Percentiles rank a stretch among this genome's conserved stretches.
These are phyloP conservation scores for Leccinum longicurvipes DNA, from an alignment of 768 basidiomycete species.

Conservation along the genomic window DNA sequence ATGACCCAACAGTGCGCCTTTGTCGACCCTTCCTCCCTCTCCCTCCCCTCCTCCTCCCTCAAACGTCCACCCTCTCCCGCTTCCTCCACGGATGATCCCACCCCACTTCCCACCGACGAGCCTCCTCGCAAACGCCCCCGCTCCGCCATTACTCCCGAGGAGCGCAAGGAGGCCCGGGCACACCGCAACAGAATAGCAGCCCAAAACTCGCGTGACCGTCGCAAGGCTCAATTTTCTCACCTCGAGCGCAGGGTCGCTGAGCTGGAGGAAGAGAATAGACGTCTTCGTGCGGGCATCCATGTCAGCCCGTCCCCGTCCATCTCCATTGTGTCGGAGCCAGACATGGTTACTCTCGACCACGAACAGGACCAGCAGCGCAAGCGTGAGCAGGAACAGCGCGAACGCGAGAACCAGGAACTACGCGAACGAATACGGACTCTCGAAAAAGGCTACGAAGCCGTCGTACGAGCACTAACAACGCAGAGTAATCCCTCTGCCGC, in stretches of 20 bases:
- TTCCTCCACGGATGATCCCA: slow-evolving; percentile 15
- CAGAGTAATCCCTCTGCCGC: slow-evolving; percentile 42
- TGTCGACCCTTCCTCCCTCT: slow-evolving; percentile 39
- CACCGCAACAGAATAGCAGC: slow-evolving; percentile 93
- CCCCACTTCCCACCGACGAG: slow-evolving; percentile 25
- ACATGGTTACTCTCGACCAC: slow-evolving; percentile 22
- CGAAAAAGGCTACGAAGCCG: slow-evolving; percentile 78
- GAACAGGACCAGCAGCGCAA: slow-evolving; percentile 33
- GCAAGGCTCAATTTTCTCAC: slow-evolving; percentile 75
- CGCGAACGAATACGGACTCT: slow-evolving; percentile 74
- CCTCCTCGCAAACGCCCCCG: slow-evolving; percentile 76
- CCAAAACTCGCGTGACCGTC: slow-evolving; percentile 87
- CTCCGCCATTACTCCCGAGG: slow-evolving; percentile 60
- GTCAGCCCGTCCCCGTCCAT: slow-evolving; percentile 23
- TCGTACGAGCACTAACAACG: slow-evolving; percentile 68
- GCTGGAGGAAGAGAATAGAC: slow-evolving; percentile 82
- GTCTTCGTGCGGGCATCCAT: slow-evolving; percentile 54
- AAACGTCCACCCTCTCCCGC: slow-evolving; percentile 29
- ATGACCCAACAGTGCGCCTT: slow-evolving; percentile 30
- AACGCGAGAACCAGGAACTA: slow-evolving; percentile 71
- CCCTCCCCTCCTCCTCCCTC: slow-evolving; percentile 34
- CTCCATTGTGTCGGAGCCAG: slow-evolving; percentile 14
- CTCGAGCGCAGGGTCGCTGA: slow-evolving; percentile 67
- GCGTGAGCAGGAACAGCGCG: slow-evolving; percentile 41
- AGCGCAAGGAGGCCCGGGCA: slow-evolving; percentile 83